Base-by-base conservation (phyloP, 78 protist genomes). In the Dictyostelium capitatum region DNA sequence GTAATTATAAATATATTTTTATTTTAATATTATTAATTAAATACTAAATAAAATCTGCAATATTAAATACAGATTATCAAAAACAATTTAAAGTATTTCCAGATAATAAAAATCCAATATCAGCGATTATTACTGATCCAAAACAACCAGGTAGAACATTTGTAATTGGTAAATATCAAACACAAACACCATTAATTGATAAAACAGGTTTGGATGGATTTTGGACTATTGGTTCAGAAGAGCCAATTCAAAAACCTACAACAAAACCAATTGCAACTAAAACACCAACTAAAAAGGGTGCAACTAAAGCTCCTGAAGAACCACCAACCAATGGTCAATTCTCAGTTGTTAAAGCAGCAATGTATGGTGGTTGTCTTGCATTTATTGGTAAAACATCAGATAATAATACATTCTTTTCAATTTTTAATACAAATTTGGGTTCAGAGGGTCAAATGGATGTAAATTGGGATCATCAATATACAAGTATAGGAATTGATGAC, bases 401-500 rank as follows among this genome's bases (percentile, higher is more conserved):
- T 77, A 46, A 25, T 15, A 30, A 17, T 23, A 20, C 64, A 7
- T 23, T 43, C 14, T 15, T 79, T 10, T 59, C 83, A 32, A 54
- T 79, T 20, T 79, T 30, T 20, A 56, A 79, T 54, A 30, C 47
- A 54, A 54, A 32, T 7, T 54, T 20, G 15, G 46, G 15, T 30
- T 0, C 28, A 15, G 30, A 46, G 8, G n/a, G 23, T 25, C 6
- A 15, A 5, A 23, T 53, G 23, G n/a, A 20, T n/a, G 17, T 32
- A 11, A 23, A 46, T 74, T 7, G 41, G 28, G 25, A 54, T 5
- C 51, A 37, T 15, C 28, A 62, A 6, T 59, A 56, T 65, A 28
- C 50, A 56, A 77, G 54, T 65, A 54, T 87, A 6, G 59, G 78
- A n/a, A 41, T 87, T 65, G 93, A 87, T 57, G 93, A 87, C 43